A percentile compares a stretch with the other conserved stretches of the same genome.
Evolutionary conservation across 2,329 filamentous ascomycete genomes (phyloP).

Genomic region (Exophiala mesophila): DNA sequence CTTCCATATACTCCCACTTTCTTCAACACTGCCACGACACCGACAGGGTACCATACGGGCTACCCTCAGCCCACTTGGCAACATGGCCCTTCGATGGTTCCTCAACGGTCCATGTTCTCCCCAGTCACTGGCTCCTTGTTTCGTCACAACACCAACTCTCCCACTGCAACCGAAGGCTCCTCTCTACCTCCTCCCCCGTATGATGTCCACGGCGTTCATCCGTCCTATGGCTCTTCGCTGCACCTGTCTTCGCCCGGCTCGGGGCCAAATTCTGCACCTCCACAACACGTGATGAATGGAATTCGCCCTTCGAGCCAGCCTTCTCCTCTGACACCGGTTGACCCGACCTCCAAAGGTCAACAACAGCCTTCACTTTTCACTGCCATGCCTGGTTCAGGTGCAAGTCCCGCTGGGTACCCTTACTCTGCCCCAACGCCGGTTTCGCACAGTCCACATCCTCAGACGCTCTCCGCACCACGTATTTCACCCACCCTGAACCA

Average conservation of each 20-base stretch:
- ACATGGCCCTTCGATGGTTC: constrained; percentile 36
- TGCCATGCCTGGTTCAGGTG: constrained; percentile 43
- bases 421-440: constrained; percentile 50
- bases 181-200: constrained; percentile 63
- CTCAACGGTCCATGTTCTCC: constrained; percentile 52
- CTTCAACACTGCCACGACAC: constrained; percentile 59
- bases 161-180: constrained; percentile 50
- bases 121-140: constrained; percentile 51
- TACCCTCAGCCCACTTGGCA: constrained; percentile 44
- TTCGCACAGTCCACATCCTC: constrained; percentile 42
- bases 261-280: constrained; percentile 23
- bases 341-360: constrained; percentile 26
- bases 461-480: constrained; percentile 35
- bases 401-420: constrained; percentile 46
- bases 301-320: constrained; percentile 21
- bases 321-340: constrained; percentile 21
- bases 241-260: constrained; percentile 25
- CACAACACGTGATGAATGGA: constrained; percentile 13
- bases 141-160: constrained; percentile 53
- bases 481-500: constrained; percentile 55
- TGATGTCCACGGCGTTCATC: constrained; percentile 51
- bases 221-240: constrained; percentile 12
- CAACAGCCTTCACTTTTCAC: neutral
- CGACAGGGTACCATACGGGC: constrained; percentile 49
- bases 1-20: constrained; percentile 55